These are phyloP conservation scores for Geotrichum ghanense DNA, from an alignment of 805 yeast species.

Conservation along the genomic window DNA sequence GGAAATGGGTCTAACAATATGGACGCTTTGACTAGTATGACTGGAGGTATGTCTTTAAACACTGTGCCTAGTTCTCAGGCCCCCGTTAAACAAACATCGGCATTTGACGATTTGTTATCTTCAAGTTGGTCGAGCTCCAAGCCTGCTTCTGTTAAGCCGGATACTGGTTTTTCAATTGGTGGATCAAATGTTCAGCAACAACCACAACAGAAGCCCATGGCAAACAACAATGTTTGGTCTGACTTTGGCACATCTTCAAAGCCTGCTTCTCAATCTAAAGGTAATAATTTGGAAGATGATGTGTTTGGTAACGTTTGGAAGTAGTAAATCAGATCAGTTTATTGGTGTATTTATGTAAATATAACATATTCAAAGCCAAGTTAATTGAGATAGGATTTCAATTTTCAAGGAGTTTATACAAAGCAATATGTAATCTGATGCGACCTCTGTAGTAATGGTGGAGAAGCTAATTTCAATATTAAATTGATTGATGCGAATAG, in stretches of 20 bases:
- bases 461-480: too few relatives aligned
- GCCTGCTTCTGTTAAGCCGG: constrained; percentile 13
- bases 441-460: too few relatives aligned
- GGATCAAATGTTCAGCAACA: too few relatives aligned
- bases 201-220: too few relatives aligned
- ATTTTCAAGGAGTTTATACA: too few relatives aligned
- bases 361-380: too few relatives aligned
- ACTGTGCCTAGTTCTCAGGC: not conserved
- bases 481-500: too few relatives aligned
- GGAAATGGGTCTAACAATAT: not conserved
- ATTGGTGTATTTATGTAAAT: too few relatives aligned
- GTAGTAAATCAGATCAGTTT: constrained; percentile 8
- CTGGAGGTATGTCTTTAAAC: not conserved
- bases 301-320: constrained; percentile 29
- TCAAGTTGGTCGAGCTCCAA: not conserved
- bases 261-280: not conserved
- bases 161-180: constrained; percentile 4
- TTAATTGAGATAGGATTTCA: too few relatives aligned
- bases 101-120: not conserved
- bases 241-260: not conserved
- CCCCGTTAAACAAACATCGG: not conserved
- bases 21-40: not conserved
- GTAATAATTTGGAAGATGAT: constrained; percentile 17
- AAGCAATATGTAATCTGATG: too few relatives aligned
- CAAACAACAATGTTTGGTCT: not conserved